Evolutionary conservation across 2,329 filamentous ascomycete genomes (phyloP), one percentile per base, ranked within the genome.

Genomic region (Gremmenia infestans): DNA sequence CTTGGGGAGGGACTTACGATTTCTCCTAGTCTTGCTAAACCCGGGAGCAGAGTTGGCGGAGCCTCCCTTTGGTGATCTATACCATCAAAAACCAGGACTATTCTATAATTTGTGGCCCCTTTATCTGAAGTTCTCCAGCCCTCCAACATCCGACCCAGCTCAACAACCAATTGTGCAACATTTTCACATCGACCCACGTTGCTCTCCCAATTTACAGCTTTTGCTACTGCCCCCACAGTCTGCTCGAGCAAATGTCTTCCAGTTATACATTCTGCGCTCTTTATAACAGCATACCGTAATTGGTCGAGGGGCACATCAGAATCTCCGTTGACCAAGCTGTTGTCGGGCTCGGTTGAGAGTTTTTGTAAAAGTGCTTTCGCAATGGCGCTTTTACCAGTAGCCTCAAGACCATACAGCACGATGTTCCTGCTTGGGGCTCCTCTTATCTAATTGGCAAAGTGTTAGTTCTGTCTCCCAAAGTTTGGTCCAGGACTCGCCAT

Each of bases 51-150:
- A 1, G 90, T 96, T 2, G 84, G 80, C 5, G 88, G 83, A 5
- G 88, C 84, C 67, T 97, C 93, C 66, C 87, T 80, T 70, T 96
- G 89, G 60, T 80, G 82, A 70, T 97, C 93, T 55, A 97, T 86
- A 11, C 85, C 89, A 74, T 97, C 94, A 60, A 97, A 80, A 11
- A 97, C 89, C 56, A 97, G 72, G 8, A 93, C 85, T 64, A 96
- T 48, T 68, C 65, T 55, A 28, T 40, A 42, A 54, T 17, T 17
- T 43, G 54, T 7, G 7, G 25, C 19, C 68, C 63, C 40, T 72
- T 70, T 50, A 17, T 53, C 53, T 42, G 58, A 57, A 14, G 52
- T 36, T 42, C 49, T 61, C 65, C 63, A 65, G 6, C 39, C 51
- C 46, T 63, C 60, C 25, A 92, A 72, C 72, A 90, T 75, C 67